A percentile compares a stretch with the other conserved stretches of the same genome.
Evolutionary conservation across 805 yeast species (phyloP).

Genomic region (Cyberlindnera petersonii): DNA sequence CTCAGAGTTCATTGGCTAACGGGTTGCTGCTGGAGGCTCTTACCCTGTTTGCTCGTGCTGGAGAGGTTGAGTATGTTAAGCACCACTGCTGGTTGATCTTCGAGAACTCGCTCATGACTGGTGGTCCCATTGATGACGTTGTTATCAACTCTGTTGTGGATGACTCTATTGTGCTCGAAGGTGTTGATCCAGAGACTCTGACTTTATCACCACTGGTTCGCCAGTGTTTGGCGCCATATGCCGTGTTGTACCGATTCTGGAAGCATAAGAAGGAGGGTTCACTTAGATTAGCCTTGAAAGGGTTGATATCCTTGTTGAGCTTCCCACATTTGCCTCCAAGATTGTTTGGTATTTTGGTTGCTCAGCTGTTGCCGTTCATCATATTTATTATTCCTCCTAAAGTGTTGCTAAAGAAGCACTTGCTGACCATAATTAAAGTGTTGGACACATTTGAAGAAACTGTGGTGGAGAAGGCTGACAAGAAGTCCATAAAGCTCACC

Average conservation of each 20-base stretch:
- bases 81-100: constrained; percentile 56
- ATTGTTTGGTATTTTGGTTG: constrained; percentile 44
- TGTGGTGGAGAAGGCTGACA: constrained; percentile 6
- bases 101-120: constrained; percentile 52
- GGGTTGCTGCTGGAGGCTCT: constrained; percentile 52
- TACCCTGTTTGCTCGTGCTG: constrained; percentile 59
- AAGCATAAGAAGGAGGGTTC: constrained; percentile 29
- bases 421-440: constrained; percentile 20
- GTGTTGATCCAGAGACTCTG: constrained; percentile 24
- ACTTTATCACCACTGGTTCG: constrained; percentile 53
- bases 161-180: constrained; percentile 29
- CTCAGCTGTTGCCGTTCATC: constrained; percentile 46
- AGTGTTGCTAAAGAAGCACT: constrained; percentile 20
- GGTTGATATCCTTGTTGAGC: constrained; percentile 38
- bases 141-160: constrained; percentile 49
- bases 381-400: constrained; percentile 21
- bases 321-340: constrained; percentile 52
- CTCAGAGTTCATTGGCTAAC: constrained; percentile 23
- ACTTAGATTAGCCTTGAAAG: constrained; percentile 27
- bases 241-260: constrained; percentile 52
- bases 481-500: constrained; percentile 14
- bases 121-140: constrained; percentile 52
- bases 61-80: constrained; percentile 48
- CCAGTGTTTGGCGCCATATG: constrained; percentile 71
- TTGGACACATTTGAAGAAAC: constrained; percentile 22